Percentiles rank a stretch among this genome's conserved stretches.
These are phyloP conservation scores for Penicillium janthinellum DNA, from an alignment of 2,329 filamentous ascomycete species.

Conservation along the genomic window DNA sequence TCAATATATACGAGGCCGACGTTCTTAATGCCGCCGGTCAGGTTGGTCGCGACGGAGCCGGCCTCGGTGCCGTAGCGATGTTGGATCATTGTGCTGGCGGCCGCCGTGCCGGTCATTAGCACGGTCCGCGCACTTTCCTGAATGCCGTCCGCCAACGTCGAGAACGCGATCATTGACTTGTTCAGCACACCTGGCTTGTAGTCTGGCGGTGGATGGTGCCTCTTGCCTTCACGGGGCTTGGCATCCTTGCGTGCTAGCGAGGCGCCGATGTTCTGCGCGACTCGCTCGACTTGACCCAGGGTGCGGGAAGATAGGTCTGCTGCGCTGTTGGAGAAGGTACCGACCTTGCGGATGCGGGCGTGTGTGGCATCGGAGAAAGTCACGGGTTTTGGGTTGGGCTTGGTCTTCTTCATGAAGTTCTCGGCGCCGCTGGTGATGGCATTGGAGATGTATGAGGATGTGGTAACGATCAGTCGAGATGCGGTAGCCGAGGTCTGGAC, in stretches of 20 bases:
- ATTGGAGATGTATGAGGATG: conserved; percentile 76
- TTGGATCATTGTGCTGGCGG: conserved; percentile 83
- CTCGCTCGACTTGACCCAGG: conserved; percentile 76
- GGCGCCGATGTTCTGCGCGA: conserved; percentile 89
- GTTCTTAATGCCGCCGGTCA: conserved; percentile 90
- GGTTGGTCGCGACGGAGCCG: conserved; percentile 70
- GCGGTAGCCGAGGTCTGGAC: conserved; percentile 86
- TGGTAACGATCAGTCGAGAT: conserved; percentile 88
- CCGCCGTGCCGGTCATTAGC: conserved; percentile 70
- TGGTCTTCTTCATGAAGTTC: conserved; percentile 75
- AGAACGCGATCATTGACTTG: conserved; percentile 95
- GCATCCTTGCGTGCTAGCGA: conserved; percentile 65
- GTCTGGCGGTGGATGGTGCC: conserved; percentile 65
- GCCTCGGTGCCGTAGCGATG: conserved; percentile 89
- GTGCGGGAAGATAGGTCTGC: conserved; percentile 82
- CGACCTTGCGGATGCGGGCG: conserved; percentile 81
- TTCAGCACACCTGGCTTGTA: conserved; percentile 94
- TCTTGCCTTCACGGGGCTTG: conserved; percentile 63
- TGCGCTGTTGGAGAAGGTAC: conserved; percentile 78
- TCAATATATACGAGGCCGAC: conserved; percentile 97
- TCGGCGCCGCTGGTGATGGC: conserved; percentile 77
- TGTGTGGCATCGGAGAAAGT: conserved; percentile 87
- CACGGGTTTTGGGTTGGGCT: conserved; percentile 76
- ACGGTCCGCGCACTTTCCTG: conserved; percentile 82
- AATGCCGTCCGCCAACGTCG: conserved; percentile 89